Evolutionary conservation across 164 flowering plant species (phyloP).

Genomic region (Sextonia rubra): DNA sequence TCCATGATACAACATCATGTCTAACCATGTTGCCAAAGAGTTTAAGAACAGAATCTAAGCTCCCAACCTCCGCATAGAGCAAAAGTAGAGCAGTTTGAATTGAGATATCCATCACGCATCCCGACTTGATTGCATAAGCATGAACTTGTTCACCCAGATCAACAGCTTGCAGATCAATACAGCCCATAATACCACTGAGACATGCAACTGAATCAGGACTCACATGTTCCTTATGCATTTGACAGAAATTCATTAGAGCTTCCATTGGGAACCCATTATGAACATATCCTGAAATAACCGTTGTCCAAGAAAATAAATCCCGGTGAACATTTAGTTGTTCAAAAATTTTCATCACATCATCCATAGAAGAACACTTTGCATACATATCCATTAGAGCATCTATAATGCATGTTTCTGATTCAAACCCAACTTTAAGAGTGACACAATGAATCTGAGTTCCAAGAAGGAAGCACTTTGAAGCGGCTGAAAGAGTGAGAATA

Average conservation of each 20-base stretch:
- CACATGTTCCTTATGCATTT: slow-evolving; percentile 11
- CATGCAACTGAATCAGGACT: slow-evolving; percentile 20
- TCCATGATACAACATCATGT: slow-evolving; percentile 18
- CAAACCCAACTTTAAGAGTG: slow-evolving; percentile 8
- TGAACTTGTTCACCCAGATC: slow-evolving; percentile 14
- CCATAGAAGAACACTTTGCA: slow-evolving; percentile 15
- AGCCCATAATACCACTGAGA: slow-evolving; percentile 15
- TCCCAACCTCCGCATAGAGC: slow-evolving; percentile 13
- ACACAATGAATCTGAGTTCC: slow-evolving; percentile 18
- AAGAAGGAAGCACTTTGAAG: slow-evolving; percentile 6
- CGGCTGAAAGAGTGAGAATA: slow-evolving; percentile 13
- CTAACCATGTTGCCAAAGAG: slow-evolving; percentile 6
- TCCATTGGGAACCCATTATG: slow-evolving; percentile 13
- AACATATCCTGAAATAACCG: slow-evolving; percentile 16
- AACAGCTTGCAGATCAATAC: slow-evolving; percentile 1
- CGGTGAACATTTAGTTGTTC: not conserved
- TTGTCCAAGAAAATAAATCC: slow-evolving; percentile 15
- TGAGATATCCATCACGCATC: slow-evolving; percentile 1
- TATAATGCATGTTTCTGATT: slow-evolving; percentile 6
- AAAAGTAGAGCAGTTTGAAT: slow-evolving; percentile 16
- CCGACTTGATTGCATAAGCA: slow-evolving; percentile 13
- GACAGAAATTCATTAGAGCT: slow-evolving; percentile 12
- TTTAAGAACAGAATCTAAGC: slow-evolving; percentile 5
- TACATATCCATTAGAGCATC: slow-evolving; percentile 19
- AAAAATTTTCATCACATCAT: slow-evolving; percentile 5